Conservation (phyloP, 371 early-diverging fungal species). For the Mortierella sp. region DNA sequence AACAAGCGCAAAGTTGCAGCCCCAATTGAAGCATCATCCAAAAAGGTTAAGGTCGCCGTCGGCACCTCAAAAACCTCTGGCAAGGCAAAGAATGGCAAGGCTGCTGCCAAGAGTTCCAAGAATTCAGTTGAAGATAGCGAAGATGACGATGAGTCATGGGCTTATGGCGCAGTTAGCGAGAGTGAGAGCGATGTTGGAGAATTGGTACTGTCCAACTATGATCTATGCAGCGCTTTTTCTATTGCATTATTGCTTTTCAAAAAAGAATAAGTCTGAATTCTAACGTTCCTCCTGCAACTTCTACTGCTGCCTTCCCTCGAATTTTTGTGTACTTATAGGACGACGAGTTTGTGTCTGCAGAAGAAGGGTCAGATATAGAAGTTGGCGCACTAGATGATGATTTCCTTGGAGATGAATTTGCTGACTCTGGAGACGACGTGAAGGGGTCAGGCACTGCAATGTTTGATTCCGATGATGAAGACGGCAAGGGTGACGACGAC, state of each 20-base stretch:
- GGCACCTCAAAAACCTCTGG: constrained; percentile 15
- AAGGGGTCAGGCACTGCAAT: constrained; percentile 41
- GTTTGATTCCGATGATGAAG: constrained; percentile 59
- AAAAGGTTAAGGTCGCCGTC: constrained; percentile 31
- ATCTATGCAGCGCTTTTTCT: background rate
- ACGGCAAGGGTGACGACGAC: constrained; percentile 56
- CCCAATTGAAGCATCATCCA: constrained; percentile 15
- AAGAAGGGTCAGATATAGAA: constrained; percentile 58
- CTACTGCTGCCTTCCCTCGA: background rate
- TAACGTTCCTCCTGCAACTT: background rate
- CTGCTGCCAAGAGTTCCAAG: constrained; percentile 17
- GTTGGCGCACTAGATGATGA: constrained; percentile 44
- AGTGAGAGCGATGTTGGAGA: constrained; percentile 53
- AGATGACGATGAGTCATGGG: constrained; percentile 57
- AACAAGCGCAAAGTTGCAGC: background rate
- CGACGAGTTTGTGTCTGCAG: constrained; percentile 59
- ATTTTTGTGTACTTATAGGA: constrained; percentile 28
- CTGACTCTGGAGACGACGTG: constrained; percentile 45
- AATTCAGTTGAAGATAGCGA: constrained; percentile 26
- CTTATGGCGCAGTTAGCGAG: constrained; percentile 51
- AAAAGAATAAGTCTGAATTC: background rate
- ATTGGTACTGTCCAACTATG: constrained; percentile 21
- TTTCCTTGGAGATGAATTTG: constrained; percentile 56
- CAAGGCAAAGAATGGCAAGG: constrained; percentile 32
- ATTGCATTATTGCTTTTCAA: background rate